These are phyloP conservation scores for Colletotrichum tabaci DNA, from an alignment of 2,329 filamentous ascomycete species.

Conservation along the genomic window DNA sequence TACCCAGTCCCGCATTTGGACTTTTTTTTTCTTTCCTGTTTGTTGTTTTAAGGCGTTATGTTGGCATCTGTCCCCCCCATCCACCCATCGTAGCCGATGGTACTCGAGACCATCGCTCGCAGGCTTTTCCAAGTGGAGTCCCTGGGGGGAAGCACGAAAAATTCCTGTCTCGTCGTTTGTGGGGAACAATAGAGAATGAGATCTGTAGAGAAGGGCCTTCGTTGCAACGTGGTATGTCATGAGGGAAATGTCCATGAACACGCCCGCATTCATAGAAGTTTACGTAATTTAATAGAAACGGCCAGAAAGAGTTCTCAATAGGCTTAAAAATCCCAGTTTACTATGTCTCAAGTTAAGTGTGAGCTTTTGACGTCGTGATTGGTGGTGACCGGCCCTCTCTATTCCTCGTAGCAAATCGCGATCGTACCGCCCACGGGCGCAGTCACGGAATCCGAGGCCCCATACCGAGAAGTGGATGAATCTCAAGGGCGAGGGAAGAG, in stretches of 20 bases:
- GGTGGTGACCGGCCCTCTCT: too few species aligned
- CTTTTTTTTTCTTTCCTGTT: conserved; percentile 9
- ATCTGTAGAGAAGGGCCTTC: conserved; percentile 23
- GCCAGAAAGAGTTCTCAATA: background rate
- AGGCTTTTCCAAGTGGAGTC: conserved; percentile 2
- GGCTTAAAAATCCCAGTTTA: too few species aligned
- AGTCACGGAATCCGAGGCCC: too few species aligned
- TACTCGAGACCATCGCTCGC: background rate
- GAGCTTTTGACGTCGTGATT: too few species aligned
- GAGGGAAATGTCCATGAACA: background rate
- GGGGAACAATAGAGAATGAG: background rate
- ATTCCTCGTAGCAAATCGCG: too few species aligned
- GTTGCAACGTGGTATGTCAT: conserved; percentile 9
- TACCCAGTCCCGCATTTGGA: background rate
- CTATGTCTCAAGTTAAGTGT: too few species aligned
- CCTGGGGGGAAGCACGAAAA: background rate
- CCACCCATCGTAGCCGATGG: background rate
- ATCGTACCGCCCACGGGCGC: too few species aligned
- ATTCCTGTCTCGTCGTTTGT: background rate
- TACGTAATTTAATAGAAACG: conserved; percentile 35
- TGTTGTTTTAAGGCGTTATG: conserved; percentile 26
- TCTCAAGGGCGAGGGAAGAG: too few species aligned
- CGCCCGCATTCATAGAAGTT: conserved; percentile 11
- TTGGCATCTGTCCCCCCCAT: conserved; percentile 4
- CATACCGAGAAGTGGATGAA: too few species aligned